phyloP scores from a whole-genome alignment of 2,329 filamentous ascomycete genomes.

The Verruconis gallopava region DNA sequence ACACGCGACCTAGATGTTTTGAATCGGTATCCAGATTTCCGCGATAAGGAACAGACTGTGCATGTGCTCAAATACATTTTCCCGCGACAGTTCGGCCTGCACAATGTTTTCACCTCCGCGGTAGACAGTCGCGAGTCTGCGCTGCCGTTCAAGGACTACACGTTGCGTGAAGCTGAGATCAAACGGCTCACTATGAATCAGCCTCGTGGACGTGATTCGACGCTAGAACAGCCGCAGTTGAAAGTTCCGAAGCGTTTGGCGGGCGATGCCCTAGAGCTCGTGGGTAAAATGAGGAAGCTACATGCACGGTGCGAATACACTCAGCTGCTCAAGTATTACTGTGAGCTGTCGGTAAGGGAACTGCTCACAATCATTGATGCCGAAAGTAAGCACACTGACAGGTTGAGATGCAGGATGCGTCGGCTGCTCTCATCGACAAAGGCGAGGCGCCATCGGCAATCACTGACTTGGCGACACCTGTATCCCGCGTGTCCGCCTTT shows the following conservation, averaged over 20 bases:
- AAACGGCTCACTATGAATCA: conserved; percentile 15
- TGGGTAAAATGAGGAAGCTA: conserved; percentile 54
- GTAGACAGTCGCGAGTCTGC: conserved; percentile 52
- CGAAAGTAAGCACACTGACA: background rate
- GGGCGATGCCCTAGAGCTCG: conserved; percentile 45
- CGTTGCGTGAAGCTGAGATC: conserved; percentile 74
- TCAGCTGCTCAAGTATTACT: conserved; percentile 70
- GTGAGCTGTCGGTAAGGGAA: conserved; percentile 22
- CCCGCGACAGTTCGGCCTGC: conserved; percentile 74
- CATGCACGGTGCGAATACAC: conserved; percentile 68
- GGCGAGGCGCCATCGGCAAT: background rate
- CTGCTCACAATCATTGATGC: background rate
- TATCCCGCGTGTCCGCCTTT: conserved; percentile 66
- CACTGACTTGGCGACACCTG: conserved; percentile 54
- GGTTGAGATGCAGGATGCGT: background rate
- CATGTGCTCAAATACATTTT: conserved; percentile 89
- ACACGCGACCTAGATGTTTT: conserved; percentile 52
- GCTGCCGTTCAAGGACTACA: conserved; percentile 74
- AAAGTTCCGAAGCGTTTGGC: conserved; percentile 54
- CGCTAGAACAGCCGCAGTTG: too few relatives aligned
- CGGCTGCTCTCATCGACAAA: background rate
- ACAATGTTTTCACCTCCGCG: conserved; percentile 77
- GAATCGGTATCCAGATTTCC: conserved; percentile 49
- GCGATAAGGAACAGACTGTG: conserved; percentile 42
- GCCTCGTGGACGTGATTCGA: conserved; percentile 24